phyloP scores from a whole-genome alignment of 2,329 filamentous ascomycete species.

The Stagonosporopsis chrysanthemi region DNA sequence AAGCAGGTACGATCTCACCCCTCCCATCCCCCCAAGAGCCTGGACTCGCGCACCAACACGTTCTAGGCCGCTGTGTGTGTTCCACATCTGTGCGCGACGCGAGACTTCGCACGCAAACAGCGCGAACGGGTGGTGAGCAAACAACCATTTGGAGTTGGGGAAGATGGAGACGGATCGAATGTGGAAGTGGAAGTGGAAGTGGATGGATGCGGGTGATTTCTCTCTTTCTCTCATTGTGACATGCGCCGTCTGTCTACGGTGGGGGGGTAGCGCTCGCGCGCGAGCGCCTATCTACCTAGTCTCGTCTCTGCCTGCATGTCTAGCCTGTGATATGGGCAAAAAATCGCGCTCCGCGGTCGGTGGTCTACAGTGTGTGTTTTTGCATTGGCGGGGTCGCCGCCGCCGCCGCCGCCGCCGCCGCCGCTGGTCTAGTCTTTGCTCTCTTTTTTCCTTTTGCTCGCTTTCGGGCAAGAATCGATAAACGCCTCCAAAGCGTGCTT shows the following conservation, averaged over 20 bases:
- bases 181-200: too few species aligned
- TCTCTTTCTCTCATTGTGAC: background rate
- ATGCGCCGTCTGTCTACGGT: too few species aligned
- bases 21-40: too few species aligned
- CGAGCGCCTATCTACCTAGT: background rate
- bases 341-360: background rate
- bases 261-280: background rate
- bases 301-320: background rate
- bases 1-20: background rate
- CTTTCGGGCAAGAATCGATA: background rate
- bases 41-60: background rate
- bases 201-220: too few species aligned
- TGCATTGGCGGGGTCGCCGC: too few species aligned
- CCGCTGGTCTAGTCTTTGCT: constrained; percentile 5
- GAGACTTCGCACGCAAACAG: too few species aligned
- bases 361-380: background rate
- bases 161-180: too few species aligned
- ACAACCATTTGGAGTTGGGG: too few species aligned
- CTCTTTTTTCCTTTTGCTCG: background rate
- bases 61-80: too few species aligned
- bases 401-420: too few species aligned
- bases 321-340: constrained; percentile 1
- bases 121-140: too few species aligned
- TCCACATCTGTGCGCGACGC: too few species aligned
- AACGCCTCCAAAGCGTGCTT: constrained; percentile 1